Evolutionary conservation across 768 basidiomycete genomes (phyloP).

Genomic region (Lentinula lateritia): DNA sequence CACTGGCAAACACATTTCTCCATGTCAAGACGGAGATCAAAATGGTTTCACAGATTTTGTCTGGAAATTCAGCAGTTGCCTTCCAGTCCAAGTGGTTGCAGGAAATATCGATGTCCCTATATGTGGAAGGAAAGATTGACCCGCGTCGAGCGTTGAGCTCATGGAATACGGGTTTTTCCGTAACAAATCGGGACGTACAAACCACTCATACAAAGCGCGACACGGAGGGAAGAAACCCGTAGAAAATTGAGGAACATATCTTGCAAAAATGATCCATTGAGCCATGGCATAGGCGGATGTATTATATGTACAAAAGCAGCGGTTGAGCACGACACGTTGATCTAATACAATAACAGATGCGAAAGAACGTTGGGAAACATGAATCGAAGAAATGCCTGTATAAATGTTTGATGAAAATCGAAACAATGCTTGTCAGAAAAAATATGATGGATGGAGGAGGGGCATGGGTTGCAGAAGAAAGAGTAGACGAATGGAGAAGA

Average conservation of each 20-base stretch:
- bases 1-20: too few relatives aligned
- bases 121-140: too few relatives aligned
- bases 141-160: too few relatives aligned
- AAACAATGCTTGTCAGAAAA: slow-evolving; percentile 4
- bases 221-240: too few relatives aligned
- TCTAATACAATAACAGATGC: slow-evolving; percentile 22
- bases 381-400: slow-evolving; percentile 17
- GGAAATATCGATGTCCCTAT: too few relatives aligned
- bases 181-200: too few relatives aligned
- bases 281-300: slow-evolving; percentile 24
- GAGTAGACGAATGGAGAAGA: slow-evolving; percentile 5
- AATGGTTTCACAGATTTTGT: too few relatives aligned
- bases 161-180: too few relatives aligned
- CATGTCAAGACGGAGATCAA: too few relatives aligned
- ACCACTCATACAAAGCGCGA: too few relatives aligned
- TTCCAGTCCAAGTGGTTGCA: too few relatives aligned
- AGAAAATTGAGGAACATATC: slow-evolving; percentile 13
- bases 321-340: slow-evolving; percentile 24
- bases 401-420: slow-evolving; percentile 16
- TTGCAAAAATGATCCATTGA: slow-evolving; percentile 19
- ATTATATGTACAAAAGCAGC: slow-evolving; percentile 26
- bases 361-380: slow-evolving; percentile 16
- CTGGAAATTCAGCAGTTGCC: too few relatives aligned
- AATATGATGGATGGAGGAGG: slow-evolving; percentile 3
- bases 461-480: slow-evolving; percentile 8